Evolutionary conservation across 2,329 filamentous ascomycete species (phyloP).

Genomic region (Xylaria sp.): DNA sequence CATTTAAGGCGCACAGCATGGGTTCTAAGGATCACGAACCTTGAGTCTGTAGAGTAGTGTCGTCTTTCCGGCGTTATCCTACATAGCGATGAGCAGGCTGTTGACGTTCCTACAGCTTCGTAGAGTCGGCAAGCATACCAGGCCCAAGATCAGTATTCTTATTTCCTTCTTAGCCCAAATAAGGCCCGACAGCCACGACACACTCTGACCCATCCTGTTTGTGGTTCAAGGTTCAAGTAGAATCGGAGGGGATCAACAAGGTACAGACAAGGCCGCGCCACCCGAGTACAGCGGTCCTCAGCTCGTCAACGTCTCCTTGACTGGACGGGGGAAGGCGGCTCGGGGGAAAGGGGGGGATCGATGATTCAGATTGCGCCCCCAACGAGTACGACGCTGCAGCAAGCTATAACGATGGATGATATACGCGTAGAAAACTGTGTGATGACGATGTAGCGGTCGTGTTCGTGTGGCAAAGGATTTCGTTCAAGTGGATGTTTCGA

Average conservation of each 20-base stretch:
- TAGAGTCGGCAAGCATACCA: conserved; percentile 63
- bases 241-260: background rate
- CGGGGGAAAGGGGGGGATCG: conserved; percentile 19
- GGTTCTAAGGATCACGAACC: conserved; percentile 55
- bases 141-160: conserved; percentile 88
- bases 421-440: background rate
- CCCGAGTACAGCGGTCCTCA: conserved; percentile 1
- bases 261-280: conserved; percentile 5
- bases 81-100: conserved; percentile 21
- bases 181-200: conserved; percentile 74
- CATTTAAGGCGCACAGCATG: background rate
- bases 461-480: background rate
- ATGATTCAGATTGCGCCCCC: background rate
- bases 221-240: background rate
- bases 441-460: background rate
- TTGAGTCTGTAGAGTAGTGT: conserved; percentile 95
- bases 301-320: background rate
- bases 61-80: conserved; percentile 99
- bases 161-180: conserved; percentile 97
- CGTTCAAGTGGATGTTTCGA: background rate
- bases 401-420: background rate
- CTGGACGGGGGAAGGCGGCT: background rate
- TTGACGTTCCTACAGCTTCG: conserved; percentile 13
- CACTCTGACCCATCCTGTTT: conserved; percentile 62
- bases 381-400: background rate